A percentile compares a stretch with the other conserved stretches of the same genome.
These are phyloP conservation scores for Ogataea dorogensis DNA, from an alignment of 805 yeast genomes.

Conservation along the genomic window DNA sequence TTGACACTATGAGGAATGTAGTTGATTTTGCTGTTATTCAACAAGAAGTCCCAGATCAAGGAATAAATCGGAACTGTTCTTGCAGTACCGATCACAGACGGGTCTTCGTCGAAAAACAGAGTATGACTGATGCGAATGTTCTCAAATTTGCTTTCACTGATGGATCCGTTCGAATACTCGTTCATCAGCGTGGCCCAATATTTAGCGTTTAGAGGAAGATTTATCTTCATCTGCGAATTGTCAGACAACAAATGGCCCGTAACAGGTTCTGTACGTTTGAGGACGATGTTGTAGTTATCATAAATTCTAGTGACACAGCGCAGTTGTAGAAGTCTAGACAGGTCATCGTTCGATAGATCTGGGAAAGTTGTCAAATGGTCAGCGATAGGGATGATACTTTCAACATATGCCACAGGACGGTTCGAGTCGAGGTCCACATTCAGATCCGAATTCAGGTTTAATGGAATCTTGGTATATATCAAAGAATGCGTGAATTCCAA, in stretches of 20 bases:
- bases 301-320: conserved; percentile 29
- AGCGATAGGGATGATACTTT: conserved; percentile 24
- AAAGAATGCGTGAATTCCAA: conserved; percentile 25
- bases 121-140: conserved; percentile 30
- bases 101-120: conserved; percentile 30
- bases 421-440: conserved; percentile 27
- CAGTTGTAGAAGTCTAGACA: conserved; percentile 29
- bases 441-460: conserved; percentile 16
- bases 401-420: conserved; percentile 30
- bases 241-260: conserved; percentile 28
- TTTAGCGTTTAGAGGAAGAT: conserved; percentile 33
- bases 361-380: conserved; percentile 15
- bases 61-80: conserved; percentile 26
- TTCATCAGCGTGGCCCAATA: conserved; percentile 34
- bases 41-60: conserved; percentile 34
- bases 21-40: conserved; percentile 17
- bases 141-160: conserved; percentile 23
- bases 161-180: conserved; percentile 33
- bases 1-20: conserved; percentile 29
- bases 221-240: conserved; percentile 23
- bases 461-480: conserved; percentile 28
- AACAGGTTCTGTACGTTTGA: conserved; percentile 30
- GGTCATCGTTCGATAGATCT: conserved; percentile 17
- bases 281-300: conserved; percentile 21
- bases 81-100: conserved; percentile 16